These are phyloP conservation scores for Heterobasidion occidentale DNA, from an alignment of 1,284 basidiomycete genomes.

Conservation along the genomic window DNA sequence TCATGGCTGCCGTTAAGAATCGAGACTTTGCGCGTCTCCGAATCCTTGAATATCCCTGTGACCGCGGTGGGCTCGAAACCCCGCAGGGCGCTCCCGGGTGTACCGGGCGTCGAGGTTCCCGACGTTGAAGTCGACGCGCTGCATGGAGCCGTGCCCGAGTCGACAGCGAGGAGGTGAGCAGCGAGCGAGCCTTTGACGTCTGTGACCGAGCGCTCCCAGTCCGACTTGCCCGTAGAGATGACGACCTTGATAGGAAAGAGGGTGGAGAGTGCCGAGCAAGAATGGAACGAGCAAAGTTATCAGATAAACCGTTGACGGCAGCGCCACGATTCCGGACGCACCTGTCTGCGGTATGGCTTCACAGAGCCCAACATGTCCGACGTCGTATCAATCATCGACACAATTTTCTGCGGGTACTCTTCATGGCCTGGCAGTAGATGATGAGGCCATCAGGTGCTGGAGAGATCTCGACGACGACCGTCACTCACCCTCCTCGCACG, in stretches of 20 bases:
- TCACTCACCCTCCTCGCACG: constrained; percentile 60
- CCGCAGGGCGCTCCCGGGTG: constrained; percentile 5
- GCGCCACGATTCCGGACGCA: constrained; percentile 21
- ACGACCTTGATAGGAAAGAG: constrained; percentile 43
- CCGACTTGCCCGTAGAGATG: constrained; percentile 82
- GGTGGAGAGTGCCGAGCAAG: background rate
- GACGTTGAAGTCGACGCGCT: constrained; percentile 2
- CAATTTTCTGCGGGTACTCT: constrained; percentile 52
- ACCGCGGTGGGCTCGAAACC: constrained; percentile 9
- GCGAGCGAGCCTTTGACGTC: constrained; percentile 63
- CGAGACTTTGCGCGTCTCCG: constrained; percentile 52
- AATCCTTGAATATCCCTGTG: constrained; percentile 50
- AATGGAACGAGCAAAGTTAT: constrained; percentile 3
- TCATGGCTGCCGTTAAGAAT: constrained; percentile 79
- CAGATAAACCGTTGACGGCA: constrained; percentile 9
- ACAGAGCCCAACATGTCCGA: constrained; percentile 76
- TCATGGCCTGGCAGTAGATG: constrained; percentile 51
- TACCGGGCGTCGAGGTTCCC: constrained; percentile 9
- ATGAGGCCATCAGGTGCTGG: constrained; percentile 7
- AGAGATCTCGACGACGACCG: constrained; percentile 14
- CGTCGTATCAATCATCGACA: constrained; percentile 67
- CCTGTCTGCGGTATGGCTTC: constrained; percentile 76
- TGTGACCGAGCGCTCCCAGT: constrained; percentile 79
- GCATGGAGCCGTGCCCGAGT: constrained; percentile 18
- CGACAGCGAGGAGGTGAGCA: constrained; percentile 42